Evolutionary conservation across 2,329 filamentous ascomycete species (phyloP).

Genomic region (Paecilomyces formosus): DNA sequence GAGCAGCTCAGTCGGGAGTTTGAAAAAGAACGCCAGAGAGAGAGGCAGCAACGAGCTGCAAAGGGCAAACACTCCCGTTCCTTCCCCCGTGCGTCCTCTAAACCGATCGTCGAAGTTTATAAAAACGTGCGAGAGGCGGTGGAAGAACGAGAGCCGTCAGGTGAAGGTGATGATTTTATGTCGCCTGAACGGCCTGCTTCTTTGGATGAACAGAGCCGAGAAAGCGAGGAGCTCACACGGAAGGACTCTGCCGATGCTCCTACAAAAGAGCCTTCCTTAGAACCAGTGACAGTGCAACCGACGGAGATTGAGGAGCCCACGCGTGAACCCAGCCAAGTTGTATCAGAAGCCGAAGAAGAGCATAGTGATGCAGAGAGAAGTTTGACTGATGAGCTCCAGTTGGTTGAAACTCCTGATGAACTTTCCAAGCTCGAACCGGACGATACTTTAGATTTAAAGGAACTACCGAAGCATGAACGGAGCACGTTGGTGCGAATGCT

Average conservation of each 20-base stretch:
- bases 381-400: slow-evolving; percentile 59
- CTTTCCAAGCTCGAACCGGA: slow-evolving; percentile 45
- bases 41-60: slow-evolving; percentile 71
- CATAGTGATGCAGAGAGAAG: slow-evolving; percentile 67
- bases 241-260: slow-evolving; percentile 17
- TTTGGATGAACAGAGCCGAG: slow-evolving; percentile 24
- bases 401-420: slow-evolving; percentile 50
- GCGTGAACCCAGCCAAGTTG: slow-evolving; percentile 42
- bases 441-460: slow-evolving; percentile 54
- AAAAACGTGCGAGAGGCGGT: slow-evolving; percentile 90
- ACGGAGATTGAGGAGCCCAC: slow-evolving; percentile 37
- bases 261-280: slow-evolving; percentile 26
- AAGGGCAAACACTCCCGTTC: slow-evolving; percentile 70
- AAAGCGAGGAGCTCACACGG: slow-evolving; percentile 18
- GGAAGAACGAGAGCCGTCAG: slow-evolving; percentile 62
- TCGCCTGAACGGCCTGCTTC: slow-evolving; percentile 17
- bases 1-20: slow-evolving; percentile 96
- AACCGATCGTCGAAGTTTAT: slow-evolving; percentile 93
- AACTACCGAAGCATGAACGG: slow-evolving; percentile 87
- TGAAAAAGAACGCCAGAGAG: slow-evolving; percentile 83
- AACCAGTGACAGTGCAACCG: slow-evolving; percentile 27
- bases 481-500: slow-evolving; percentile 91
- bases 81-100: slow-evolving; percentile 85
- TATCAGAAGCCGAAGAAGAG: slow-evolving; percentile 58
- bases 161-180: slow-evolving; percentile 49